Evolutionary conservation across 495 filamentous ascomycete species (phyloP).

Genomic region (Cairneyella variabilis): DNA sequence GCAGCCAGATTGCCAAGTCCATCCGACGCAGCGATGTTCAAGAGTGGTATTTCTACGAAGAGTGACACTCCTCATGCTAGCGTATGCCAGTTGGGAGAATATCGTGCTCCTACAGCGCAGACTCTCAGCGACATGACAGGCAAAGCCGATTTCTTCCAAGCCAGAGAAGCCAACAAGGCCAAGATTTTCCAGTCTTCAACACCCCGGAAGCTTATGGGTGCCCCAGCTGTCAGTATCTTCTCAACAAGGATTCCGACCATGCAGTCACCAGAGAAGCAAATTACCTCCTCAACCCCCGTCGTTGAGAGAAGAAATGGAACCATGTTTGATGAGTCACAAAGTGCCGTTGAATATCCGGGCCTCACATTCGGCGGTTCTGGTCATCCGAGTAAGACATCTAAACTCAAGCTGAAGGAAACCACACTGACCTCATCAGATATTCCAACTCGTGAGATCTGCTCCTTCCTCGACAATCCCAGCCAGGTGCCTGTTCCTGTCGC

Average conservation of each 20-base stretch:
- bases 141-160: slow-evolving; percentile 24
- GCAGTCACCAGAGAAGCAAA: too few species aligned
- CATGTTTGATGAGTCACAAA: too few species aligned
- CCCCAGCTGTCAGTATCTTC: too few species aligned
- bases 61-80: not conserved
- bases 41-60: slow-evolving; percentile 13
- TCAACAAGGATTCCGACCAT: too few species aligned
- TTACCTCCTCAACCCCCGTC: too few species aligned
- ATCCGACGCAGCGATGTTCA: slow-evolving; percentile 42
- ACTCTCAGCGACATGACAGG: slow-evolving; percentile 22
- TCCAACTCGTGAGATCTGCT: slow-evolving; percentile 2
- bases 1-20: slow-evolving; percentile 35
- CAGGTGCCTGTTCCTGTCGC: slow-evolving; percentile 2
- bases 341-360: too few species aligned
- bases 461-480: slow-evolving; percentile 13
- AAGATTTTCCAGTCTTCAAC: too few species aligned
- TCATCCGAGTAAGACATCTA: not conserved
- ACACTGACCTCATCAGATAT: slow-evolving; percentile 7
- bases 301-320: too few species aligned
- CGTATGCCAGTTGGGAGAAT: not conserved
- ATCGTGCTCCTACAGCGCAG: slow-evolving; percentile 3
- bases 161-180: slow-evolving; percentile 23
- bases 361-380: too few species aligned
- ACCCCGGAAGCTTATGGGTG: too few species aligned
- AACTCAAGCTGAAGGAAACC: not conserved